Conservation (phyloP, 2,329 filamentous ascomycete genomes). For the Colletotrichum endophyticum region DNA sequence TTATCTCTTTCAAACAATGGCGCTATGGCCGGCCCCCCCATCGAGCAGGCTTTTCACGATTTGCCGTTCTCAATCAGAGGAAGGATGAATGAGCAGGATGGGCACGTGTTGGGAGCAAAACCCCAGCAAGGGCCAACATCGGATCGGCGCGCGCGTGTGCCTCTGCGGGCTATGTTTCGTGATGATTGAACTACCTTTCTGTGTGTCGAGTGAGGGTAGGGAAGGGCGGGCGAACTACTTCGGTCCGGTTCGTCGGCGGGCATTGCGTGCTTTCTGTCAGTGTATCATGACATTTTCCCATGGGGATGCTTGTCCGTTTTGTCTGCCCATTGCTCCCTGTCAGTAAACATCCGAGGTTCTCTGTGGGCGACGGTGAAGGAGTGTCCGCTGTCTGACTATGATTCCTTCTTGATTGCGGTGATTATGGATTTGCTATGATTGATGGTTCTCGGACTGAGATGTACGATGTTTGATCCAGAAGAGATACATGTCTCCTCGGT, state of each 20-base stretch:
- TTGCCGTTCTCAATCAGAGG: background rate
- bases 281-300: background rate
- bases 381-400: background rate
- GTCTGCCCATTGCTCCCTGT: background rate
- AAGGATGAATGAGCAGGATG: background rate
- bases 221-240: background rate
- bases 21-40: background rate
- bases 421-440: background rate
- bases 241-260: background rate
- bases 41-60: background rate
- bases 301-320: background rate
- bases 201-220: background rate
- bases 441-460: background rate
- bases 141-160: background rate
- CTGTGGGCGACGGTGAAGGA: background rate
- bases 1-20: background rate
- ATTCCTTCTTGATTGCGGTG: background rate
- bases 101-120: background rate
- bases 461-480: background rate
- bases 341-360: background rate
- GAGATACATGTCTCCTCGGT: background rate
- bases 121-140: background rate
- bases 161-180: background rate
- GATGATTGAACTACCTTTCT: background rate
- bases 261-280: background rate